Base-by-base conservation (phyloP, 140 eudicot genomes). In the Flaveria floridana region DNA sequence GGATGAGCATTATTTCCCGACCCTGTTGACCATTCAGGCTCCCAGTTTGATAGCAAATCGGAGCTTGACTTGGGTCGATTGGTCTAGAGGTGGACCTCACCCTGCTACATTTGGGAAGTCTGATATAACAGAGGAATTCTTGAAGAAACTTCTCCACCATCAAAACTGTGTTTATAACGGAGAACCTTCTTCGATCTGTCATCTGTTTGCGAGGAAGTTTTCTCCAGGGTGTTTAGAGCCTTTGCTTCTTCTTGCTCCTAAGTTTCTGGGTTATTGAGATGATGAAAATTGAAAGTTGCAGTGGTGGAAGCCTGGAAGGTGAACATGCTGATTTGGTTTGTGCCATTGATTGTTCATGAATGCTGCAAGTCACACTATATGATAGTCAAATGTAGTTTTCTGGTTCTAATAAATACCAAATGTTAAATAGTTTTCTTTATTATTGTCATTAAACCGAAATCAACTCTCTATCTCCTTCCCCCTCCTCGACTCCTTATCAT, bases 1-100 rank as follows among this genome's bases (percentile, higher is more conserved):
- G 71, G 97, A 91, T 16, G 97, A 89, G 69, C 97, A 91, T 77
- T 91, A 87, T 69, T 91, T 91, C 58, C 96, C 95, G 0, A 89
- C 96, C 56, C 72, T 89, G 86, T 78, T 91, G 73, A 87, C 86
- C 5, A 87, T 91, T 63, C 76, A 41, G 64, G 91, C 91, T 12
- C 81, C 88, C 2, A 56, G 59, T 39, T 70, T 63, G 8, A 34
- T 91, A 69, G 97, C 96, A n/a, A 91, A 91, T 46, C 76, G 96
- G 68, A 89, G 88, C 80, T 42, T 89, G 63, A 91, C 95, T 11
- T 91, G 87, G 94, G 93, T 85, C 6, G 96, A 91, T 42, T 91
- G 97, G 96, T 89, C 96, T 2, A 85, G 96, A 79, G 97, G 96
- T 2, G 94, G 96, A 15, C 85, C 97, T 67, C 97, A 91, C 79